phyloP scores from a whole-genome alignment of 2,329 filamentous ascomycete genomes.

The Botrytis hyacinthi region DNA sequence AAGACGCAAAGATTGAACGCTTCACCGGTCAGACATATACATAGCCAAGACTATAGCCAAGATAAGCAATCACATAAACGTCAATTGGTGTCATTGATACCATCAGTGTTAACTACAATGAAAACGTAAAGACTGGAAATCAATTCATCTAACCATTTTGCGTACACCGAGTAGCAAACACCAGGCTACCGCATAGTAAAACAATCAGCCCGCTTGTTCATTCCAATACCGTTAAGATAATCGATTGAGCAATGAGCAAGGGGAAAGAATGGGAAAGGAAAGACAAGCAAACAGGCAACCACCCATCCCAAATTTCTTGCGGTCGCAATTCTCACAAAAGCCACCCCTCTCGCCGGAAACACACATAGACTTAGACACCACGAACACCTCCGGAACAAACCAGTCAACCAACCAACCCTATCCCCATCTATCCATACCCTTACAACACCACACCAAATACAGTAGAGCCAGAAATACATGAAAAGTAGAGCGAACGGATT shows the following conservation, averaged over 20 bases:
- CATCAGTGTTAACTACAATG: background rate
- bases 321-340: constrained; percentile 11
- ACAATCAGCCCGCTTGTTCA: background rate
- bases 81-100: background rate
- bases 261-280: background rate
- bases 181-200: background rate
- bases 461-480: background rate
- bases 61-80: background rate
- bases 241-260: background rate
- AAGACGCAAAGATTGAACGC: background rate
- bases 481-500: background rate
- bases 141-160: constrained; percentile 3
- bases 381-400: background rate
- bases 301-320: constrained; percentile 1
- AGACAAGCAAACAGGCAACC: constrained; percentile 4
- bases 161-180: background rate
- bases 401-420: background rate
- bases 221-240: background rate
- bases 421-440: background rate
- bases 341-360: background rate
- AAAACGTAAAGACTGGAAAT: background rate
- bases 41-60: background rate
- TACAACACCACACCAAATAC: background rate
- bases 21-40: background rate
- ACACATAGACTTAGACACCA: constrained; percentile 7